Evolutionary conservation across 2,329 filamentous ascomycete genomes (phyloP), one percentile per base, ranked within the genome.

Genomic region (Monascus ruber): DNA sequence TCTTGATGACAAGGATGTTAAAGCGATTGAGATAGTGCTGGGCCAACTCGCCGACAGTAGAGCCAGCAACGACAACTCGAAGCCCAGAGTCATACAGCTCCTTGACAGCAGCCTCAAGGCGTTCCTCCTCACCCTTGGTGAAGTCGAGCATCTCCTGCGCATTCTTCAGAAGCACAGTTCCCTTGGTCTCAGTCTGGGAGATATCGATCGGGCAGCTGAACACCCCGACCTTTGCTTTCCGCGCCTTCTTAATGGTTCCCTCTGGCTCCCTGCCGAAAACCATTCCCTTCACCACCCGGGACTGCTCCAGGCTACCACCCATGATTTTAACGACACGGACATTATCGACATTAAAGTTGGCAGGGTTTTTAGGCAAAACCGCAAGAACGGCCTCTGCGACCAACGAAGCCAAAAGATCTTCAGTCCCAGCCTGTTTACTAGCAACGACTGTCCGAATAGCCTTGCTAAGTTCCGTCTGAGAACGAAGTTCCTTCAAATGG

Each of bases 271-370:
- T 83, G 55, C 86, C 82, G 61, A 98, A 96, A 38, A 98, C 93
- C 91, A 98, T 98, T 50, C 91, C 91, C 73, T 85, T 93, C 44
- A 98, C 83, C 9, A 98, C 89, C 50, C 79, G 81, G 63, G 87
- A 94, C 70, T 98, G 88, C 56, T 93, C 85, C 58, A 98, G 71
- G 61, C 83, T 87, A 48, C 91, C 89, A 53, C 91, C 91, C 89
- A 98, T 96, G 57, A 98, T 98, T 76, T 98, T 98, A 54, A 98
- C 93, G 42, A 98, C 93, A 44, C 91, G 85, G 55, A 98, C 82
- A 65, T 98, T 98, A 72, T 98, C 91, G 48, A 98, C 87, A 66
- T 95, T 98, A 76, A 98, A 98, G 69, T 93, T 88, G 61, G 75
- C 69, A 24, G 91, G 84, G 69, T 95, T 94, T 73, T 95, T 95